phyloP scores from a whole-genome alignment of 257 asterid species.

The Petunia secreta region DNA sequence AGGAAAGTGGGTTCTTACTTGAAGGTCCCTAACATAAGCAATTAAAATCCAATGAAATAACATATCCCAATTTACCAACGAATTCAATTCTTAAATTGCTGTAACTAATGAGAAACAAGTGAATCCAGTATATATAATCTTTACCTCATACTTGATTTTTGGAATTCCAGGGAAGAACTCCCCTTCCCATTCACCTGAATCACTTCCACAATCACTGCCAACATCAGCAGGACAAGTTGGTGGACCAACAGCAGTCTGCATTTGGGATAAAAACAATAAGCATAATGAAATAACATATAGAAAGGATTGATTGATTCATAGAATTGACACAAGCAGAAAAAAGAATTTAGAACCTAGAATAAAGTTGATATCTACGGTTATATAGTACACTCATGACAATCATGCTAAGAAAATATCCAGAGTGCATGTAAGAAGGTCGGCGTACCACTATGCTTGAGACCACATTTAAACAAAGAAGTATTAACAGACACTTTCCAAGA shows the following conservation, averaged over 20 bases:
- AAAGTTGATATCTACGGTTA: neutral
- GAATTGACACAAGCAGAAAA: neutral
- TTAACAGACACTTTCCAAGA: conserved; percentile 38
- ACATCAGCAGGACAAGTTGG: conserved; percentile 86
- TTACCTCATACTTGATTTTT: conserved; percentile 85
- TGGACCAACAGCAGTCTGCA: conserved; percentile 67
- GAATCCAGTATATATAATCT: neutral
- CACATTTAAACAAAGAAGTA: conserved; percentile 42
- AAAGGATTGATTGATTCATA: neutral
- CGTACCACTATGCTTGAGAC: conserved; percentile 57
- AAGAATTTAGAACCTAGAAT: neutral
- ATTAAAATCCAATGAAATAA: neutral
- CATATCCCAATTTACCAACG: neutral
- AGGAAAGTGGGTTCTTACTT: conserved; percentile 84
- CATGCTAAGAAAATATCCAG: conserved; percentile 14
- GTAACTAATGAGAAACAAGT: neutral
- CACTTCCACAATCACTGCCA: conserved; percentile 46
- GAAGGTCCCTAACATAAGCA: conserved; percentile 69
- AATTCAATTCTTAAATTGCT: neutral
- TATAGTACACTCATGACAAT: neutral
- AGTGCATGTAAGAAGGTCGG: neutral
- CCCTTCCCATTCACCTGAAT: conserved; percentile 75
- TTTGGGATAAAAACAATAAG: conserved; percentile 21
- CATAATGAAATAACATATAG: neutral
- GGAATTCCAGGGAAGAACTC: conserved; percentile 86